These are phyloP conservation scores for Punica granatum DNA, from an alignment of 345 rosid species.

Conservation along the genomic window DNA sequence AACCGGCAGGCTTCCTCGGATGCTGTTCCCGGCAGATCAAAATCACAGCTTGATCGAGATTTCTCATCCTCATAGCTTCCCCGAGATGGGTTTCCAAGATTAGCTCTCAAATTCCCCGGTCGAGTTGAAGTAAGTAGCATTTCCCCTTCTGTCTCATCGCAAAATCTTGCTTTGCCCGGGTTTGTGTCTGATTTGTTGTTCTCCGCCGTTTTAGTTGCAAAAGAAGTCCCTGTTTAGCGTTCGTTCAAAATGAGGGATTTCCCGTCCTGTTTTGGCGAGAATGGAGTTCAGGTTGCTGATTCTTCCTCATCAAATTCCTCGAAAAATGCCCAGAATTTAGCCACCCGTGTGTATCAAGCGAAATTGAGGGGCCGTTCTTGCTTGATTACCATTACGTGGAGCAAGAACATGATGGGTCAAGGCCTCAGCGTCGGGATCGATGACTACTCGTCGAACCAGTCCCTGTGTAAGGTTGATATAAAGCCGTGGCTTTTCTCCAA, in stretches of 20 bases:
- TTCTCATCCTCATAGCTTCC: not conserved
- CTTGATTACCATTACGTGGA: constrained; percentile 75
- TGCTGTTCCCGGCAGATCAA: constrained; percentile 3
- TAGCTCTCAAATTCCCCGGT: not conserved
- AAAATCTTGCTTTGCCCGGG: constrained; percentile 8
- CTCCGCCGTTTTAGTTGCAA: constrained; percentile 21
- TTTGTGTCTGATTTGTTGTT: constrained; percentile 7
- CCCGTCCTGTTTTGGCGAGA: constrained; percentile 93
- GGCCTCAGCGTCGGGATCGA: constrained; percentile 65
- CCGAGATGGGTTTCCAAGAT: constrained; percentile 10
- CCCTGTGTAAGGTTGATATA: constrained; percentile 84
- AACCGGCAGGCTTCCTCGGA: not conserved
- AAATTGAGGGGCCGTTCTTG: constrained; percentile 57
- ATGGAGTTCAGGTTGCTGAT: constrained; percentile 80
- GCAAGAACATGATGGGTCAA: constrained; percentile 90
- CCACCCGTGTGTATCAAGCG: constrained; percentile 66
- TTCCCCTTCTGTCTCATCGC: not conserved
- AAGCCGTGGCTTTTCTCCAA: constrained; percentile 93
- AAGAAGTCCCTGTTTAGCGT: constrained; percentile 2
- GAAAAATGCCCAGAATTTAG: constrained; percentile 65
- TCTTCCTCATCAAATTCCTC: constrained; percentile 58
- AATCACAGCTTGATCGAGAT: not conserved
- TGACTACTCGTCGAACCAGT: constrained; percentile 64
- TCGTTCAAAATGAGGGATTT: constrained; percentile 67
- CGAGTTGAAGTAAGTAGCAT: not conserved